phyloP scores from a whole-genome alignment of 1,139 yeast species.

The Suhomyces anneliseae region DNA sequence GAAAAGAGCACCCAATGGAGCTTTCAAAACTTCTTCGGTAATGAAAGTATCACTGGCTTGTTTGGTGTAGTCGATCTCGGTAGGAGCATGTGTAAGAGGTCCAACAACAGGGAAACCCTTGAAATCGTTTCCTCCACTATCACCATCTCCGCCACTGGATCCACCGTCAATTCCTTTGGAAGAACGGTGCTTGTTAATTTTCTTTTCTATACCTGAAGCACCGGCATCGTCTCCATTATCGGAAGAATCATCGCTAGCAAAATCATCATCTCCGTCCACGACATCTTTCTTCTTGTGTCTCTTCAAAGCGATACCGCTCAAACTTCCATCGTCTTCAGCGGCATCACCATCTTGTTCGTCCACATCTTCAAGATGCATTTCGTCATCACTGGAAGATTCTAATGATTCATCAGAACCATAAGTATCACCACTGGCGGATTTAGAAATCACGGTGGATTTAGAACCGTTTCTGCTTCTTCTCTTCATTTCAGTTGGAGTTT shows the following conservation, averaged over 20 bases:
- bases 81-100: slow-evolving; percentile 40
- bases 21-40: slow-evolving; percentile 58
- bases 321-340: slow-evolving; percentile 4
- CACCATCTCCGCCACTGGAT: slow-evolving; percentile 1
- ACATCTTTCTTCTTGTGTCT: slow-evolving; percentile 6
- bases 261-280: slow-evolving; percentile 7
- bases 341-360: slow-evolving; percentile 10
- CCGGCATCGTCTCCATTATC: slow-evolving; percentile 8
- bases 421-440: slow-evolving; percentile 12
- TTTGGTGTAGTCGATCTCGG: slow-evolving; percentile 44
- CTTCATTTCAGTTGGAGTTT: slow-evolving; percentile 2
- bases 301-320: slow-evolving; percentile 6
- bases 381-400: slow-evolving; percentile 4
- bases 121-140: slow-evolving; percentile 18
- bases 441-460: slow-evolving; percentile 12
- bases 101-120: slow-evolving; percentile 42
- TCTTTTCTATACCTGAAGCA: slow-evolving; percentile 6
- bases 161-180: slow-evolving; percentile 1
- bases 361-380: slow-evolving; percentile 6
- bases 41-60: slow-evolving; percentile 63
- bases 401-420: slow-evolving; percentile 2
- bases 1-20: slow-evolving; percentile 81
- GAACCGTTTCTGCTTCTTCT: slow-evolving; percentile 13
- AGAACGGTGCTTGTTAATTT: slow-evolving; percentile 6
- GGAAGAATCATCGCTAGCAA: slow-evolving; percentile 3